Evolutionary conservation across 1,139 yeast genomes (phyloP).

Genomic region (Kurtzmaniella quercitrusa): DNA sequence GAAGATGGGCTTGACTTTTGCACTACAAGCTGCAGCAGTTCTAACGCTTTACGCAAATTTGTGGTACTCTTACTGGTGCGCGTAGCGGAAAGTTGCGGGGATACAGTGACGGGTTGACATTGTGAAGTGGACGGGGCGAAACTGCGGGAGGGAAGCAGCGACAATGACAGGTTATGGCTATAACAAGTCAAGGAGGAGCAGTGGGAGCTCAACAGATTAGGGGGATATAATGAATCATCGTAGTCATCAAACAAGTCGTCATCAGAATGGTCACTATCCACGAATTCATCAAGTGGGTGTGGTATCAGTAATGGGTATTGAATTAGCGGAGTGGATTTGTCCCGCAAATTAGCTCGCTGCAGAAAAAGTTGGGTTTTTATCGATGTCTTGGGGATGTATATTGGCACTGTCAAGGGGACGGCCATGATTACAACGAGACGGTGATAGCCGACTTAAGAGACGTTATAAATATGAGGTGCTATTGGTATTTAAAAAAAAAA

Average conservation of each 20-base stretch:
- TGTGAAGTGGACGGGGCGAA: not conserved
- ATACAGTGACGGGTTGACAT: not conserved
- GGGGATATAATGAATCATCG: not conserved
- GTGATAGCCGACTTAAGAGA: too few species aligned
- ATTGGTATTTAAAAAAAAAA: not conserved
- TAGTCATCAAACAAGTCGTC: slow-evolving; percentile 1
- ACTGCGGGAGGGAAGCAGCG: not conserved
- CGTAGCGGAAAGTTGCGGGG: not conserved
- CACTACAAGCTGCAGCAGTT: not conserved
- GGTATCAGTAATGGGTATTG: not conserved
- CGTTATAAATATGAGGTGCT: not conserved
- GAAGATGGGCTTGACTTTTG: too few species aligned
- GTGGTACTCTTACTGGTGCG: not conserved
- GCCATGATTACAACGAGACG: too few species aligned
- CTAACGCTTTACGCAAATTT: not conserved
- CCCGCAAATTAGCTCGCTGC: slow-evolving; percentile 1
- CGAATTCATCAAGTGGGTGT: slow-evolving; percentile 1
- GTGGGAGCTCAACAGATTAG: slow-evolving; percentile 2
- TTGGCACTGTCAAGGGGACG: not conserved
- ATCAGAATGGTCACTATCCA: slow-evolving; percentile 1
- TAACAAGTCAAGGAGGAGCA: not conserved
- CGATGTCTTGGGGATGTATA: not conserved
- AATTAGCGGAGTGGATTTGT: not conserved
- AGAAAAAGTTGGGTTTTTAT: slow-evolving; percentile 1
- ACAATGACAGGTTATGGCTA: not conserved